Conservation (phyloP, 2,329 filamentous ascomycete genomes). For the Fusarium staphyleae region DNA sequence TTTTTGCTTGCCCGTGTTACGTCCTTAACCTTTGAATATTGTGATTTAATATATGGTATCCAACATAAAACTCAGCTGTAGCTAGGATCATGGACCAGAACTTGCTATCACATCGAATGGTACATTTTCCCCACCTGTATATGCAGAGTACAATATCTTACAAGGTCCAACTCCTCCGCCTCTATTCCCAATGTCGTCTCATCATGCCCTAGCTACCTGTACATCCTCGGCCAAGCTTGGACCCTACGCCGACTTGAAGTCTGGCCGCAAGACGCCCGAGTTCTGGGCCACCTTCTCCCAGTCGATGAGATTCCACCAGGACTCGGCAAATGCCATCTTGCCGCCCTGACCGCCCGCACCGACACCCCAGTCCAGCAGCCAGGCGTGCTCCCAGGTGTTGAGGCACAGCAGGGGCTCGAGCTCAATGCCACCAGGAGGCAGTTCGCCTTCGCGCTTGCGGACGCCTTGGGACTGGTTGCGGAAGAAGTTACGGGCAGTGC, state of each 20-base stretch:
- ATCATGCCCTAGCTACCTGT: conserved; percentile 21
- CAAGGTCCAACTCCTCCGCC: conserved; percentile 32
- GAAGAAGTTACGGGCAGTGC: conserved; percentile 49
- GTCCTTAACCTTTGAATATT: too few species aligned
- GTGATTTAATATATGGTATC: not conserved
- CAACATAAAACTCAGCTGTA: not conserved
- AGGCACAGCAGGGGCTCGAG: conserved; percentile 84
- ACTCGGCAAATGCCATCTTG: conserved; percentile 77
- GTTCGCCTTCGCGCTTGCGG: conserved; percentile 42
- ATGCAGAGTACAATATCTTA: conserved; percentile 46
- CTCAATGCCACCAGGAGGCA: conserved; percentile 71
- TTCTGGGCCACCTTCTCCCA: conserved; percentile 74
- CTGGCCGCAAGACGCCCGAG: conserved; percentile 45
- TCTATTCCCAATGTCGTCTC: conserved; percentile 23
- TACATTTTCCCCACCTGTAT: conserved; percentile 42
- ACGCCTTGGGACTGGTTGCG: conserved; percentile 47
- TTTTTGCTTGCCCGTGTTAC: not conserved
- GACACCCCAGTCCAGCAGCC: conserved; percentile 79
- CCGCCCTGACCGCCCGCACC: conserved; percentile 66
- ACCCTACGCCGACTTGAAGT: conserved; percentile 42
- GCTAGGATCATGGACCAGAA: not conserved
- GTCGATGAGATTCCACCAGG: conserved; percentile 89
- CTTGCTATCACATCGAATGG: conserved; percentile 34
- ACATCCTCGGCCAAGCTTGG: conserved; percentile 1
- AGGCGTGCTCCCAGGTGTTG: conserved; percentile 96